Percentiles rank a stretch among this genome's conserved stretches.
Conservation (phyloP, 177 flowering plant genomes). For the Telopea speciosissima region DNA sequence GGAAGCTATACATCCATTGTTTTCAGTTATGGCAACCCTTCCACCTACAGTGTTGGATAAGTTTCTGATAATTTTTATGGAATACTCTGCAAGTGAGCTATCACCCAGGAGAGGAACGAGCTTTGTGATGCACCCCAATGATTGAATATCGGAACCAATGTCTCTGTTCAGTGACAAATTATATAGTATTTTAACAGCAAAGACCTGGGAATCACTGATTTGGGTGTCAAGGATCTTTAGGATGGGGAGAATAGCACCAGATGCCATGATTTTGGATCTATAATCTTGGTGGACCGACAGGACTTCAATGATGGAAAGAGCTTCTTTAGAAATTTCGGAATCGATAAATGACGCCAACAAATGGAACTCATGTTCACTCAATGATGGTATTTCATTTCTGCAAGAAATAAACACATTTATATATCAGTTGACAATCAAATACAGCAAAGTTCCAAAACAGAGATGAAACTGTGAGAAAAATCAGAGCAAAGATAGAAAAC, state of each 20-base stretch:
- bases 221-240: conserved; percentile 38
- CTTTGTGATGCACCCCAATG: conserved; percentile 39
- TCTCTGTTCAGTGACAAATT: conserved; percentile 40
- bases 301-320: conserved; percentile 40
- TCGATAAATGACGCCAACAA: conserved; percentile 42
- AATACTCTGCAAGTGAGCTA: conserved; percentile 30
- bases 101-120: conserved; percentile 44
- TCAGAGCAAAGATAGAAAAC: neutral
- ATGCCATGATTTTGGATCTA: conserved; percentile 29
- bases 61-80: conserved; percentile 39
- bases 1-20: conserved; percentile 56
- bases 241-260: conserved; percentile 47
- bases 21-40: conserved; percentile 41
- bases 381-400: conserved; percentile 32
- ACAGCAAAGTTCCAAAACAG: neutral
- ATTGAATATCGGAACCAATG: conserved; percentile 24
- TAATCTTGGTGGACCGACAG: conserved; percentile 35
- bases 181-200: conserved; percentile 39
- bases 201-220: conserved; percentile 23
- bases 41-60: conserved; percentile 44
- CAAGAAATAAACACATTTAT: conserved; percentile 14
- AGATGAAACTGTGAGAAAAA: neutral
- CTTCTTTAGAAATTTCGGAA: conserved; percentile 46
- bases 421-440: neutral
- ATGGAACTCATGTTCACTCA: conserved; percentile 38